Percentiles rank a stretch among this genome's conserved stretches.
These are phyloP conservation scores for Babesia ovis DNA, from an alignment of 169 alveolate species.

Conservation along the genomic window DNA sequence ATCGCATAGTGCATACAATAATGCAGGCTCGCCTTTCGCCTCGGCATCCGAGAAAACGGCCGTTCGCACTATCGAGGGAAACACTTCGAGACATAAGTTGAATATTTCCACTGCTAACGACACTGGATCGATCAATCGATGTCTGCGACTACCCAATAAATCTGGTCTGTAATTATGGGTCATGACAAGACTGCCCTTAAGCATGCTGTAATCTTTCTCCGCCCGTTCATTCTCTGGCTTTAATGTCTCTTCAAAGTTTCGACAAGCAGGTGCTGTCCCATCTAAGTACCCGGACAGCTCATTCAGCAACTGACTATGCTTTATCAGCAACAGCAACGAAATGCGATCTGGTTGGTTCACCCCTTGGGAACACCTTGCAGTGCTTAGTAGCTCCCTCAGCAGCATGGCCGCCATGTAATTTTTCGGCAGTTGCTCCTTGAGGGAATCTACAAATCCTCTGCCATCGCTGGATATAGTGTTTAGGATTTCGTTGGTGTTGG, in stretches of 20 bases:
- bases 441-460: constrained; percentile 38
- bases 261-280: constrained; percentile 50
- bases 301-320: constrained; percentile 61
- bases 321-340: constrained; percentile 55
- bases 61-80: constrained; percentile 68
- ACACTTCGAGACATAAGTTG: constrained; percentile 60
- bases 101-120: constrained; percentile 62
- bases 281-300: constrained; percentile 64
- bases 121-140: constrained; percentile 50
- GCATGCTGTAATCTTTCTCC: constrained; percentile 29
- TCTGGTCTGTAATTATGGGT: constrained; percentile 45
- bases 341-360: constrained; percentile 61
- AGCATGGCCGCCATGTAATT: constrained; percentile 62
- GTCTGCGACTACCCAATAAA: constrained; percentile 51
- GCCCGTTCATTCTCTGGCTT: constrained; percentile 33
- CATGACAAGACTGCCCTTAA: constrained; percentile 28
- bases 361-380: constrained; percentile 47
- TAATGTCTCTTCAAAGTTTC: constrained; percentile 23
- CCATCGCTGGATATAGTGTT: constrained; percentile 68
- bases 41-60: constrained; percentile 68
- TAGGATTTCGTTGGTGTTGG: constrained; percentile 72
- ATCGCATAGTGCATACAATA: constrained; percentile 46
- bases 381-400: constrained; percentile 59
- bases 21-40: constrained; percentile 36
- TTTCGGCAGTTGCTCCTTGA: constrained; percentile 53